Evolutionary conservation across 345 rosid genomes (phyloP), one percentile per base, ranked within the genome.

Genomic region (Geranium brycei): DNA sequence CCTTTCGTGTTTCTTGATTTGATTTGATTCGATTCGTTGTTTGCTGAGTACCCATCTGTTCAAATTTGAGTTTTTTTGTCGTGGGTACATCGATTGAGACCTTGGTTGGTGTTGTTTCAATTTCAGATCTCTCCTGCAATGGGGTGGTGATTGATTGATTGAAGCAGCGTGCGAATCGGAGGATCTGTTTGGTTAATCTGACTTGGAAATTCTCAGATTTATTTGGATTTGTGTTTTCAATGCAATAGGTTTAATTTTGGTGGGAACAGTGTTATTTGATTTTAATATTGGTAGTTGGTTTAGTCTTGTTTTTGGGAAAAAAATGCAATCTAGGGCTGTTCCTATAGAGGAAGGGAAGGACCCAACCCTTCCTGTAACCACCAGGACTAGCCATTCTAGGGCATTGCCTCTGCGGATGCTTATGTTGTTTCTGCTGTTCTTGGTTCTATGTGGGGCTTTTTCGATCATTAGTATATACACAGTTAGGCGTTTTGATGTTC

Each of bases 401-500:
- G 60, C 40, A 53, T 64, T 71, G 59, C 81, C 78, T 3, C 6
- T 75, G 60, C 68, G 71, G 68, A 65, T 72, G 17, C 62, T 78
- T 57, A 72, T 67, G 38, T 19, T 78, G 63, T 61, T 66, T 59
- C 51, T 75, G 64, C 4, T 67, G 64, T 67, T 72, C 68, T 68
- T 78, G 63, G 64, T 60, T 65, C 67, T 78, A 14, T 72, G 73
- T 65, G 72, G 72, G 23, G 75, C 75, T 4, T n/a, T 75, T 67
- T 72, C 73, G 12, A 18, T 75, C 7, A 38, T 65, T 62, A 72
- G 77, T 28, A 59, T 73, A 77, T 69, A 72, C 60, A 66, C 57
- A 62, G 62, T 67, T 65, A 68, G 62, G 57, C 68, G 62, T 61
- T 64, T 75, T 61, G 70, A 65, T 19, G 60, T 68, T 59, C 77